Evolutionary conservation across 140 eudicot genomes (phyloP).

Genomic region (Anethum foeniculum): DNA sequence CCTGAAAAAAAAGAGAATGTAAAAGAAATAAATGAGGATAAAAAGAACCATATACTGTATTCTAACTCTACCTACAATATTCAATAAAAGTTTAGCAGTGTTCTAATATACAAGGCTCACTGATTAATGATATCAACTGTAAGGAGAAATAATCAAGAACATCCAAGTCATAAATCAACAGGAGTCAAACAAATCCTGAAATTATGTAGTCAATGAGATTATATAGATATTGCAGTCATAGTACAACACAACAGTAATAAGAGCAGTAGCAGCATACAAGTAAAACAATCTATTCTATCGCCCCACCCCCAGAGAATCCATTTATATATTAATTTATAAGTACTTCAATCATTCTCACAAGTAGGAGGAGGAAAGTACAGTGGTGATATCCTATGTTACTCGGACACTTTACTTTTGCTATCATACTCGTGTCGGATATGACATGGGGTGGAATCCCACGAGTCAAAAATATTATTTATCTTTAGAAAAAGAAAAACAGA

Average conservation of each 20-base stretch:
- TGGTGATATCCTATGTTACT: background rate
- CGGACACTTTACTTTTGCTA: background rate
- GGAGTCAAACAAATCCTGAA: background rate
- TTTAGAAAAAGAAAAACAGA: too few relatives aligned
- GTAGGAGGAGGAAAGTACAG: background rate
- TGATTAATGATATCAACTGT: background rate
- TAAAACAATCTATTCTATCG: background rate
- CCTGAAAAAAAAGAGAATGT: constrained; percentile 18
- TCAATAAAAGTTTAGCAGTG: background rate
- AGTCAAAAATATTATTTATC: too few relatives aligned
- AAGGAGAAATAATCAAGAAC: background rate
- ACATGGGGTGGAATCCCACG: too few relatives aligned
- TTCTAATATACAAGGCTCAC: background rate
- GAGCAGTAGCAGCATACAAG: background rate
- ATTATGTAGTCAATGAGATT: background rate
- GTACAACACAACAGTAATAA: background rate
- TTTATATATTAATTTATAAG: background rate
- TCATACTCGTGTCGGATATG: too few relatives aligned
- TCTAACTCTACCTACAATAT: background rate
- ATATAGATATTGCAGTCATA: background rate
- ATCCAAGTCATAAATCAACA: background rate
- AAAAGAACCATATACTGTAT: background rate
- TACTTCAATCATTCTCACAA: background rate
- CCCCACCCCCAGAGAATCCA: background rate
- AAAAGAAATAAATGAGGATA: background rate